Evolutionary conservation across 2,329 filamentous ascomycete species (phyloP), one percentile per base, ranked within the genome.

Genomic region (Ophiostoma ips): DNA sequence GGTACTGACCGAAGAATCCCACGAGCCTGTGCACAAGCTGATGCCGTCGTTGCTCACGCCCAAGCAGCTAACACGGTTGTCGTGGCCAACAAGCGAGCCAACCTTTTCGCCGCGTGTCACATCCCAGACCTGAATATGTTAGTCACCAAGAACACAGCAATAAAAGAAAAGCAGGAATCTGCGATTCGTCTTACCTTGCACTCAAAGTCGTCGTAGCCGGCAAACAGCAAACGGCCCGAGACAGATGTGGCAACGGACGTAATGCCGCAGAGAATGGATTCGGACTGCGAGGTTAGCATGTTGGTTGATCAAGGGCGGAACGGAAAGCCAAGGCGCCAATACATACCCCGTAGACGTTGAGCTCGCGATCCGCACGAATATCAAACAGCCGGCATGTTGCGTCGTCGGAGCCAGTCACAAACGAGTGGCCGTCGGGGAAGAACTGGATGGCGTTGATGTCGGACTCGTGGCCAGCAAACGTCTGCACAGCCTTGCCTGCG

Each of bases 361-460:
- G 64, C 62, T 83, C 79, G 57, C 92, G 80, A 64, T 98, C 92
- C 55, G 92, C 92, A 58, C 92, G 87, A 63, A 98, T 95, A 66
- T 98, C 92, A 63, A 98, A 98, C 36, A 98, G 77, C 58, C 92
- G 83, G 75, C 92, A 98, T 36, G 90, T 95, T 50, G 92, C 92
- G 65, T 98, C 92, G 61, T 98, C 92, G 41, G 92, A 96, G 52
- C 92, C 92, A 50, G 92, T 96, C 58, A 94, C 92, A 63, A 98
- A 96, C 24, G 92, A 94, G 67, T 96, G 94, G 55, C 92, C 92
- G 63, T 96, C 94, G 49, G 92, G 92, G 81, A 96, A 96, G 73
- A 96, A 98, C 66, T 96, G 92, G 57, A 98, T 95, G 60, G 92
- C 92, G 67, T 98, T 98, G 73, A 98, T 98, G 63, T 98, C 92